Evolutionary conservation across 345 rosid genomes (phyloP).

Genomic region (Citrus unshiu): DNA sequence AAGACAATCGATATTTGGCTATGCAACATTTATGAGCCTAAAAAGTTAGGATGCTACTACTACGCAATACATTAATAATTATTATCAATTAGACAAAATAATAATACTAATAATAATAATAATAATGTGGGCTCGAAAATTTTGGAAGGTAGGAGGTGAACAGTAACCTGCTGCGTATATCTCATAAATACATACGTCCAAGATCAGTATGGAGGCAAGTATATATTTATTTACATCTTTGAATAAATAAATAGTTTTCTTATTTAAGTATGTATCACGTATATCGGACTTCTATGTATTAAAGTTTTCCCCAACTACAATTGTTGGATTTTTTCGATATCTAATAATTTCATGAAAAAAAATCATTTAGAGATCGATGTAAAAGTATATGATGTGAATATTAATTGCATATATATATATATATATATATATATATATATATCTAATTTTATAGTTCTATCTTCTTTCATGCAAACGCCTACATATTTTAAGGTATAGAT

Average conservation of each 20-base stretch:
- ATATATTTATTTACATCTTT: background rate
- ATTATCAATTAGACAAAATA: background rate
- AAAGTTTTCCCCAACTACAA: background rate
- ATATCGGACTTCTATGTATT: background rate
- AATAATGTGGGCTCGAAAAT: background rate
- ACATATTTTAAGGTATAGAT: background rate
- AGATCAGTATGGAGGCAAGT: background rate
- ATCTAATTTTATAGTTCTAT: too few species aligned
- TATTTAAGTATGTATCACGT: too few species aligned
- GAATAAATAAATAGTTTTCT: background rate
- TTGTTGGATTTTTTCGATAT: background rate
- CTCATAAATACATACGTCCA: background rate
- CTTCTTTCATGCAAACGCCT: background rate
- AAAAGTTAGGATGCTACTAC: background rate
- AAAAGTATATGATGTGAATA: too few species aligned
- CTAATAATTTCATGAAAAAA: background rate
- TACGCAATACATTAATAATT: background rate
- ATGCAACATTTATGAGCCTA: constrained; percentile 2
- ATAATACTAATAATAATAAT: background rate
- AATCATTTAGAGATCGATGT: background rate
- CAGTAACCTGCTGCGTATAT: background rate
- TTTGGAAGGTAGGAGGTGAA: background rate
- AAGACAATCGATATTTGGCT: background rate
- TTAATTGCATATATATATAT: too few species aligned
- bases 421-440: too few species aligned